phyloP scores from a whole-genome alignment of 2,329 filamentous ascomycete species.

The Talaromyces verruculosus region DNA sequence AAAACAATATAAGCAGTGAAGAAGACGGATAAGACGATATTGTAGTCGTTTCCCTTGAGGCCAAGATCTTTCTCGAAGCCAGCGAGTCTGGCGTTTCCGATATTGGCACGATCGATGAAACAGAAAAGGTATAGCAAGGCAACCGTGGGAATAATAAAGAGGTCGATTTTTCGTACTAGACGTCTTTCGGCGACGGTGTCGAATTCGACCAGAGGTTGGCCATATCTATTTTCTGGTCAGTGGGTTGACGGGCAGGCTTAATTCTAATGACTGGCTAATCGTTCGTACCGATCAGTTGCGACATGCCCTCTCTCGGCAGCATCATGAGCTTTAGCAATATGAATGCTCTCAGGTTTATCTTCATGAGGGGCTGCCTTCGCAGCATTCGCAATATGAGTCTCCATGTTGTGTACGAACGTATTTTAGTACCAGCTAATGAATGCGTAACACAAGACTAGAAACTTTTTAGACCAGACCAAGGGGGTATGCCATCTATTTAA shows the following conservation, averaged over 20 bases:
- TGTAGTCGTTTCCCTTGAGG: constrained; percentile 66
- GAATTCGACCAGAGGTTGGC: constrained; percentile 53
- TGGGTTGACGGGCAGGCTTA: neutral
- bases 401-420: neutral
- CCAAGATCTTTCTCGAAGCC: constrained; percentile 63
- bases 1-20: constrained; percentile 72
- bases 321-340: constrained; percentile 29
- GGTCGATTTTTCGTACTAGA: constrained; percentile 64
- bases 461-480: neutral
- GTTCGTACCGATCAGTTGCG: constrained; percentile 50
- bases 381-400: neutral
- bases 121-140: constrained; percentile 68
- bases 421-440: neutral
- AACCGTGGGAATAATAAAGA: constrained; percentile 65
- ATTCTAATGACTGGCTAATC: neutral
- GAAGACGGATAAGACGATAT: constrained; percentile 66
- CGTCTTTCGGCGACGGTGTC: constrained; percentile 58
- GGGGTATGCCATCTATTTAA: neutral
- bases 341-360: neutral
- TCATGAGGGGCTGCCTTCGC: neutral
- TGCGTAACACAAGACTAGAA: neutral
- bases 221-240: constrained; percentile 42
- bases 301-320: constrained; percentile 48
- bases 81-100: constrained; percentile 69
- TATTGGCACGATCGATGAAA: constrained; percentile 73